Base-by-base conservation (phyloP, 768 basidiomycete species). In the Suillus decipiens region DNA sequence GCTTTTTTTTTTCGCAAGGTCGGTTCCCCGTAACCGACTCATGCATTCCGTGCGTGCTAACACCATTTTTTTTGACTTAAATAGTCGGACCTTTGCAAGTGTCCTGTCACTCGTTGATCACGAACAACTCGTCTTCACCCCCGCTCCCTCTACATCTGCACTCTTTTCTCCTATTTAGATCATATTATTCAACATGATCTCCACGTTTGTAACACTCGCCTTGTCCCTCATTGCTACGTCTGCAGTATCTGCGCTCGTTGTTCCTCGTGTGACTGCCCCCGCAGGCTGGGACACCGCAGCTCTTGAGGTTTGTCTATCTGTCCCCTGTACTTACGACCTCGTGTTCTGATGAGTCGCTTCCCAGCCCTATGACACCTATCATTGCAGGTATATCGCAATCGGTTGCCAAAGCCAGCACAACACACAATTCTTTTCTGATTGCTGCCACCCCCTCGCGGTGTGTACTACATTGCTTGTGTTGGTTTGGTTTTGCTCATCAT, bases 381-480 rank as follows among this genome's bases (percentile, higher is more conserved):
- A 90, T 77, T 67, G 72, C 34, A 81, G 90, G 63, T 92, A 92
- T 75, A 68, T 84, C 61, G 81, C 83, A 48, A 72, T 89, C 66
- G 79, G 77, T 56, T 87, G 85, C 70, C 69, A 80, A 34, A 68
- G 66, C 61, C 75, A 84, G 70, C 84, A 85, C 68, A 75, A 78
- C 70, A 80, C 81, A 10, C 54, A 73, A 17, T 89, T 88, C 79
- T 93, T 90, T 73, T 78, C 85, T 61, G 61, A 70, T 34, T 93
- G 93, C 72, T 90, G 91, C 80, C 86, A 86, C 72, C 87, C 90
- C 63, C 77, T 90, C 64, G 78, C 87, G 70, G 87, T 88, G 71
- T 73, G 60, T 53, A 1, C 12, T 48, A 39, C 24, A 11, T 31
- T 31, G 41, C 68, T 42, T 43, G 66, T 59, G 37, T 50, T 15